Percentiles rank a stretch among this genome's conserved stretches.
Evolutionary conservation across 2,329 filamentous ascomycete species (phyloP).

Genomic region (Fusarium zealandicum): DNA sequence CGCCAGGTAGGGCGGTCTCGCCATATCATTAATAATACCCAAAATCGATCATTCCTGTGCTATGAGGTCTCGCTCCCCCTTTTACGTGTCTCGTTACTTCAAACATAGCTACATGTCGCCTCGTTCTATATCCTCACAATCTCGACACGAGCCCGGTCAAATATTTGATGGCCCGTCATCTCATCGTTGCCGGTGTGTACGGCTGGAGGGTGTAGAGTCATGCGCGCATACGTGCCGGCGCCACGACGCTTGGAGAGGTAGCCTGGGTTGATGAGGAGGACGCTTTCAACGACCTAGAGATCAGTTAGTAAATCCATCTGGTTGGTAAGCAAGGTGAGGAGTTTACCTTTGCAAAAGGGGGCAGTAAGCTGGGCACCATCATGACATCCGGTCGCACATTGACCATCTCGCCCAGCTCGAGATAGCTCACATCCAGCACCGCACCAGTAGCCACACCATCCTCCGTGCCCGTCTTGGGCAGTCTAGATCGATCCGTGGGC

Average conservation of each 20-base stretch:
- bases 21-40: slow-evolving; percentile 41
- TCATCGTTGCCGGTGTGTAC: slow-evolving; percentile 64
- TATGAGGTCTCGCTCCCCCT: slow-evolving; percentile 2
- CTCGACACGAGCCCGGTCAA: slow-evolving; percentile 84
- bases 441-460: slow-evolving; percentile 73
- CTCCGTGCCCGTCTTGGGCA: slow-evolving; percentile 69
- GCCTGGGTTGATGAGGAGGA: slow-evolving; percentile 90
- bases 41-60: slow-evolving; percentile 14
- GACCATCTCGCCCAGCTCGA: slow-evolving; percentile 91
- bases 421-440: slow-evolving; percentile 81
- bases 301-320: slow-evolving; percentile 16
- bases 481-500: slow-evolving; percentile 70
- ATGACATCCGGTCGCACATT: slow-evolving; percentile 85
- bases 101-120: slow-evolving; percentile 11
- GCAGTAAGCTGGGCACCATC: slow-evolving; percentile 80
- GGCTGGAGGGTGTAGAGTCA: slow-evolving; percentile 74
- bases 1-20: slow-evolving; percentile 40
- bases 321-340: background rate
- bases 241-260: slow-evolving; percentile 83
- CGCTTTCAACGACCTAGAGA: slow-evolving; percentile 82
- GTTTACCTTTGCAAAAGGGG: slow-evolving; percentile 85
- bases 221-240: slow-evolving; percentile 83
- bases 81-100: slow-evolving; percentile 35
- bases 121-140: slow-evolving; percentile 73
- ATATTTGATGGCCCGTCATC: slow-evolving; percentile 77